Conservation (phyloP, 31 red algal species). For the Asparagopsis taxiformis region DNA sequence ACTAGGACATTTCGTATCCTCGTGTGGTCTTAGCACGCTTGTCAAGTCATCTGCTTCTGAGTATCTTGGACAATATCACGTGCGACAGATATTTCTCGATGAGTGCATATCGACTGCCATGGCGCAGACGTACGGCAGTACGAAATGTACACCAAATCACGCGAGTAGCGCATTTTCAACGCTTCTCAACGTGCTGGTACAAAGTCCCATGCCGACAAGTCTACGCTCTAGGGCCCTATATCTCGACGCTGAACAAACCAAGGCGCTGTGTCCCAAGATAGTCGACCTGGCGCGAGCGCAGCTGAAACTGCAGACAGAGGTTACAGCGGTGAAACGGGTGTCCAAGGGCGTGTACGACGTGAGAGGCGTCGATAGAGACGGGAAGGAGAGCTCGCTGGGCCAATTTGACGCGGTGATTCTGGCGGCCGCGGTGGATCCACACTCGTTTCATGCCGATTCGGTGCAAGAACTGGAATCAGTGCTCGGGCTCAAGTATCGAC, state of each 20-base stretch:
- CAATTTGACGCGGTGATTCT: constrained; percentile 44
- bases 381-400: constrained; percentile 6
- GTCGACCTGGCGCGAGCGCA: constrained; percentile 4
- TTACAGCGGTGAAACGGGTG: constrained; percentile 7
- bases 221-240: constrained; percentile 1
- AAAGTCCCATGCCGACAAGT: constrained; percentile 20
- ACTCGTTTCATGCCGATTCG: constrained; percentile 14
- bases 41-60: constrained; percentile 15
- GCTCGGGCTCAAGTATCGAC: too few species aligned
- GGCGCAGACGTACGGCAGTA: constrained; percentile 19
- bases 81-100: constrained; percentile 16
- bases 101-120: constrained; percentile 19
- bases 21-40: constrained; percentile 34
- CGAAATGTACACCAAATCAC: neutral
- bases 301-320: constrained; percentile 7
- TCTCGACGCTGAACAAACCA: constrained; percentile 24
- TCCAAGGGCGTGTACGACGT: neutral
- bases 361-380: neutral
- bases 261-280: constrained; percentile 20
- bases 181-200: constrained; percentile 15
- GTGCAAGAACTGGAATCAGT: constrained; percentile 4
- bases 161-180: constrained; percentile 17
- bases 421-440: constrained; percentile 45
- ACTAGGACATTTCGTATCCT: constrained; percentile 43
- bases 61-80: constrained; percentile 1